phyloP scores from a whole-genome alignment of 2,329 filamentous ascomycete genomes.

The Hysterium pulicare region DNA sequence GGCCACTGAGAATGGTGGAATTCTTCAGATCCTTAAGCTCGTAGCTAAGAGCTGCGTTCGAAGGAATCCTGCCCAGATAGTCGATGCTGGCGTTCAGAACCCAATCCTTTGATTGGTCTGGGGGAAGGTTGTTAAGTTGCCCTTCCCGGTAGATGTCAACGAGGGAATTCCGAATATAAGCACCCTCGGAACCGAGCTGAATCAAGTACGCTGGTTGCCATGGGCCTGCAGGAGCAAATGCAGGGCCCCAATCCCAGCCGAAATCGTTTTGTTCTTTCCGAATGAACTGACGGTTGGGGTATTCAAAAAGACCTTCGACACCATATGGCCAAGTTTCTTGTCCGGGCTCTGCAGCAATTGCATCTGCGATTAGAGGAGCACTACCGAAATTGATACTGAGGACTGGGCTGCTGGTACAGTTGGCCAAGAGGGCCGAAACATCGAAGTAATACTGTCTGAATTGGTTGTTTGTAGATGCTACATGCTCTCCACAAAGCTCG shows the following conservation, averaged over 20 bases:
- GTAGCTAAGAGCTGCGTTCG: constrained; percentile 45
- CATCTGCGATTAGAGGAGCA: constrained; percentile 52
- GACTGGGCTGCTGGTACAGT: constrained; percentile 40
- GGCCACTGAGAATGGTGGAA: constrained; percentile 36
- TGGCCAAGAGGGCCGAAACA: constrained; percentile 45
- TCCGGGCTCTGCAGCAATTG: constrained; percentile 50
- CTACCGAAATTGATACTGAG: constrained; percentile 57
- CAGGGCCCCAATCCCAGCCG: constrained; percentile 60
- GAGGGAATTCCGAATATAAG: constrained; percentile 53
- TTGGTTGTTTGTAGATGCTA: constrained; percentile 60
- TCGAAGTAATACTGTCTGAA: constrained; percentile 62
- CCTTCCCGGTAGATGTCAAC: constrained; percentile 58
- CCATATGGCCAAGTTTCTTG: constrained; percentile 42
- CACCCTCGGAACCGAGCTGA: constrained; percentile 44
- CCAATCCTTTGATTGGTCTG: constrained; percentile 57
- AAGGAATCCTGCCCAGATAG: constrained; percentile 49
- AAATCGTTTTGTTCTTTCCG: constrained; percentile 62
- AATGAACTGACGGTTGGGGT: constrained; percentile 54
- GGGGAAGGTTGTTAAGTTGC: constrained; percentile 57
- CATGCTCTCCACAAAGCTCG: constrained; percentile 51
- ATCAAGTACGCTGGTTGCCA: constrained; percentile 60
- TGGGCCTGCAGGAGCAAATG: constrained; percentile 60
- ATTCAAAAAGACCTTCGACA: constrained; percentile 51
- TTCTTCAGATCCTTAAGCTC: constrained; percentile 46
- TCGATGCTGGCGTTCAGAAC: constrained; percentile 61